Evolutionary conservation across 2,329 filamentous ascomycete species (phyloP).

Genomic region (Mycosphaerelloides madeirae): DNA sequence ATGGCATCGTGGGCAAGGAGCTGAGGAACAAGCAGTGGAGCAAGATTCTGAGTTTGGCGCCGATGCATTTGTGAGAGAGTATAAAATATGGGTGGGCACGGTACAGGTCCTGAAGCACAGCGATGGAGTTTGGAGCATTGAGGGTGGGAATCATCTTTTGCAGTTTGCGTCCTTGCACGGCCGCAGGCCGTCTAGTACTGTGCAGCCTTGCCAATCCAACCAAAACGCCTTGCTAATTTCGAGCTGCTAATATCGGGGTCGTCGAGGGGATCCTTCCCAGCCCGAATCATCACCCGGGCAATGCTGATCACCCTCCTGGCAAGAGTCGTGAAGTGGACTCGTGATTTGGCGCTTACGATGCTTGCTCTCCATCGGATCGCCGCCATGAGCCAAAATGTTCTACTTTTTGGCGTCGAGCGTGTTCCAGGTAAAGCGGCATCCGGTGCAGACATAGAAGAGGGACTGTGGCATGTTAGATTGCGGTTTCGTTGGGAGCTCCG

Average conservation of each 20-base stretch:
- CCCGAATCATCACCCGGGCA: too few relatives aligned
- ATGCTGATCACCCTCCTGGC: slow-evolving; percentile 1
- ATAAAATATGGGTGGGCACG: not conserved
- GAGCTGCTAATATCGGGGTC: not conserved
- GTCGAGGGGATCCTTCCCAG: not conserved
- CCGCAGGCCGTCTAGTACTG: not conserved
- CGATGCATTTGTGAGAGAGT: slow-evolving; percentile 64
- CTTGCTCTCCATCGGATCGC: too few relatives aligned
- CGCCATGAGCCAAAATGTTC: slow-evolving; percentile 6
- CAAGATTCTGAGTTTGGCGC: slow-evolving; percentile 94
- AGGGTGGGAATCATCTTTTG: not conserved
- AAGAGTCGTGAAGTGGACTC: not conserved
- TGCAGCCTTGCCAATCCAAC: not conserved
- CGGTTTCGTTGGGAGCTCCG: not conserved
- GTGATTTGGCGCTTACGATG: too few relatives aligned
- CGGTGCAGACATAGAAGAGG: slow-evolving; percentile 72
- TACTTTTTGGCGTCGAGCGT: slow-evolving; percentile 29
- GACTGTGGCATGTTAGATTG: slow-evolving; percentile 33
- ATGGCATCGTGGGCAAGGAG: slow-evolving; percentile 83
- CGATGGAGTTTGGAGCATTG: slow-evolving; percentile 6
- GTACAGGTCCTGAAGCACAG: slow-evolving; percentile 8
- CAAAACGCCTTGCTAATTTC: slow-evolving; percentile 12
- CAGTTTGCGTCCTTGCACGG: not conserved
- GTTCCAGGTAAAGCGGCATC: slow-evolving; percentile 80
- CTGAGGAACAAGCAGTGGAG: slow-evolving; percentile 92